A percentile compares a stretch with the other conserved stretches of the same genome.
These are phyloP conservation scores for Ceratobasidium sp. DNA, from an alignment of 1,284 basidiomycete species.

Conservation along the genomic window DNA sequence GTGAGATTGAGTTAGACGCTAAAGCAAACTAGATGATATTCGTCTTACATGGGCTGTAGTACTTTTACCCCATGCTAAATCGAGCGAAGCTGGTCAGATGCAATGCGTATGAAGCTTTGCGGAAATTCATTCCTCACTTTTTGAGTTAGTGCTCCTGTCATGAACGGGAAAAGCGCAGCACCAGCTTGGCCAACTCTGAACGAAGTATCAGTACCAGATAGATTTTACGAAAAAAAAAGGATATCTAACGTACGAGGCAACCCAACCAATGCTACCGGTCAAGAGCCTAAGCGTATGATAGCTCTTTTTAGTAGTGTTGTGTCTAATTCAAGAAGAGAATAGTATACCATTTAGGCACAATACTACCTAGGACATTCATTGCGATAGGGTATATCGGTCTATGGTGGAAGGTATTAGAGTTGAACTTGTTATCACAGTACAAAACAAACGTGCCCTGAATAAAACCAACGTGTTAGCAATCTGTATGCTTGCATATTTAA, in stretches of 20 bases:
- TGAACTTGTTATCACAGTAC: neutral
- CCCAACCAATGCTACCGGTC: slow-evolving; percentile 35
- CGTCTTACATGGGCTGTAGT: slow-evolving; percentile 29
- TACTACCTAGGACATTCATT: slow-evolving; percentile 22
- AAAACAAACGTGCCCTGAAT: slow-evolving; percentile 18
- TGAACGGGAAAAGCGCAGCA: slow-evolving; percentile 22
- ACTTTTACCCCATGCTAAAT: slow-evolving; percentile 17
- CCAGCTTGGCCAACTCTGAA: slow-evolving; percentile 35
- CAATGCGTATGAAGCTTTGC: too few species aligned
- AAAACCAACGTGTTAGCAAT: neutral
- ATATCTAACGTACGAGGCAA: slow-evolving; percentile 24
- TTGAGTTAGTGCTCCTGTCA: slow-evolving; percentile 33
- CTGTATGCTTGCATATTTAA: neutral
- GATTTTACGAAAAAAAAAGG: neutral
- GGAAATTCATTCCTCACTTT: neutral
- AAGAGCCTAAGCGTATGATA: slow-evolving; percentile 10
- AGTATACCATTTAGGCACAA: slow-evolving; percentile 33
- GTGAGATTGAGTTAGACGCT: neutral
- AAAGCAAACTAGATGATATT: neutral
- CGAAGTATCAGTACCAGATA: too few species aligned
- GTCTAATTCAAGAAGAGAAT: neutral
- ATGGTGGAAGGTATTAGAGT: neutral
- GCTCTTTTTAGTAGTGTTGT: neutral
- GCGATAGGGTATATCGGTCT: slow-evolving; percentile 31
- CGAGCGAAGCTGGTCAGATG: neutral